These are phyloP conservation scores for Citrullus colocynthis DNA, from an alignment of 306 rosid species.

Conservation along the genomic window DNA sequence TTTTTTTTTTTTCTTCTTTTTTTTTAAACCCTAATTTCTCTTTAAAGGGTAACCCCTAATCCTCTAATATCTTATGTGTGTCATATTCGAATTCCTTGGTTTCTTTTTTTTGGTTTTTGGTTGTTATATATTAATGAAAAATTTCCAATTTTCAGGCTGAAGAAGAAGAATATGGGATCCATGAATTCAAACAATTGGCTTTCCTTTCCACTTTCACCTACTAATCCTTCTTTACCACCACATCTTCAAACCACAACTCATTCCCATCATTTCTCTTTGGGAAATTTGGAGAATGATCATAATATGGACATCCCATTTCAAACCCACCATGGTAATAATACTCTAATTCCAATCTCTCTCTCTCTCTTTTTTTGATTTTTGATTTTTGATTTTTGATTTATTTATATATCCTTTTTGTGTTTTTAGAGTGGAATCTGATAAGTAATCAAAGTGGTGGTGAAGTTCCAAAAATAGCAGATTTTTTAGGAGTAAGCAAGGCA, in stretches of 20 bases:
- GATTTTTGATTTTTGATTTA: too few species aligned
- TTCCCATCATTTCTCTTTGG: conserved; percentile 77
- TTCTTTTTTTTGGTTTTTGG: too few species aligned
- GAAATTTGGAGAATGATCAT: conserved; percentile 41
- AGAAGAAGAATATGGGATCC: conserved; percentile 26
- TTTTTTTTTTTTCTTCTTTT: background rate
- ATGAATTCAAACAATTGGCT: conserved; percentile 97
- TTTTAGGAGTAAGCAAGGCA: conserved; percentile 78
- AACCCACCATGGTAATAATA: conserved; percentile 38
- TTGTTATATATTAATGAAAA: too few species aligned
- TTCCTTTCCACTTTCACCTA: conserved; percentile 83
- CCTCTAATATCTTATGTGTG: background rate
- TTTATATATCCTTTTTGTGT: too few species aligned
- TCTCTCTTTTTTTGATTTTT: too few species aligned
- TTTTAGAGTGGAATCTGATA: conserved; percentile 73
- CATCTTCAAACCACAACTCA: conserved; percentile 53
- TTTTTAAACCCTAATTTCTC: conserved; percentile 15
- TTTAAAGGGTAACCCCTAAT: conserved; percentile 10
- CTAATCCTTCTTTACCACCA: conserved; percentile 60
- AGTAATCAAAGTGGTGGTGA: conserved; percentile 35
- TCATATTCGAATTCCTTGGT: too few species aligned
- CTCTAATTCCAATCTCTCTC: too few species aligned
- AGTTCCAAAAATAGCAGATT: conserved; percentile 91
- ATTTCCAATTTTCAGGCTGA: conserved; percentile 23
- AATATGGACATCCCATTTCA: conserved; percentile 75